Evolutionary conservation across 2,329 filamentous ascomycete genomes (phyloP), one percentile per base, ranked within the genome.

Genomic region (Epichloe bromicola): DNA sequence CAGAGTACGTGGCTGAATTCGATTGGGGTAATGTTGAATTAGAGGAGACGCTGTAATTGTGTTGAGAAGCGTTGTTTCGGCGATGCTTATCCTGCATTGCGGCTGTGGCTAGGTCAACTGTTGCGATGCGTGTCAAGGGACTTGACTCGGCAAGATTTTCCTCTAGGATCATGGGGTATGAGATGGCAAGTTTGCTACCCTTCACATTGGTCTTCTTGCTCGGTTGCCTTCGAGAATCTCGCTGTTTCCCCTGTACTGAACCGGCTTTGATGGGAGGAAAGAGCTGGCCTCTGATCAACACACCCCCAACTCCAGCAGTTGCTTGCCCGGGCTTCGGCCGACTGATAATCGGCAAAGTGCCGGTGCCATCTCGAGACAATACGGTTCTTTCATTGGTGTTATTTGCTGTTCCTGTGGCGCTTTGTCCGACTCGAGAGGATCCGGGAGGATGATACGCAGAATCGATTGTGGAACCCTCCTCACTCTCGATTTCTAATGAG

Each of bases 61-160:
- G 3, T 60, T 55, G 30, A 55, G 56, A 48, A 65, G 30, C 2
- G 6, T 48, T 63, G 5, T 64, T 68, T 15, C 73, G 65, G 46
- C 70, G 67, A 49, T 73, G 66, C 53, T 60, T 70, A 42, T 80
- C 74, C 14, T 70, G 69, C 53, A 58, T 65, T 1, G 68, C 71
- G 2, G 76, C 76, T 1, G 72, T 72, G 10, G 68, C 66, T 36
- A 80, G 64, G 49, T 75, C 75, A 33, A 78, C 64, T 0, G 74
- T 78, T 5, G 69, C 59, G 17, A 75, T 73, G 55, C 68, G 74
- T 48, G 64, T 65, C 39, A 73, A 58, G 0, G 74, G 68, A 49
- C 69, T 74, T 19, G 62, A 57, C 23, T 64, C 65, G 20, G 59
- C 23, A 7, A 49, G 20, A 10, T 10, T 61, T 46, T 56, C 54